Evolutionary conservation across 331 rosid genomes (phyloP), one percentile per base, ranked within the genome.

Genomic region (Erythrophleum ivorense): DNA sequence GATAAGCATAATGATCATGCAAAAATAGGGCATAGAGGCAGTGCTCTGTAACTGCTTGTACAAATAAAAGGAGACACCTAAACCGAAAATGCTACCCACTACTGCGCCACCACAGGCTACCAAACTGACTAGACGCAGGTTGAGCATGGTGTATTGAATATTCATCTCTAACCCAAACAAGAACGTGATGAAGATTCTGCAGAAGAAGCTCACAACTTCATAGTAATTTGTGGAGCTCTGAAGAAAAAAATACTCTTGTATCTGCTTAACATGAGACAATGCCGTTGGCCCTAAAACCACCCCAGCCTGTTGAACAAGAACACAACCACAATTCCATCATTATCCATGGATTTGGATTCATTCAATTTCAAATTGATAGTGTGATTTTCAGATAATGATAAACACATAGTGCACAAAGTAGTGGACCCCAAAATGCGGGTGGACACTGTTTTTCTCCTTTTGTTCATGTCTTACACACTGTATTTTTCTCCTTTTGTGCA

Each of bases 141-240:
- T 83, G 9, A 92, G 90, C 53, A 75, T 5, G 0, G 79, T 16
- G 73, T 86, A 90, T 1, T 90, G 71, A n/a, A 84, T 14, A 31
- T 93, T 95, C 68, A 88, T 87, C 79, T 95, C 96, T 21, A 95
- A 80, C 2, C 99, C 99, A 34, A 95, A 87, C 3, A 95, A 76
- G 87, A 95, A 95, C 90, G 91, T 91, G 91, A 95, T 91, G n/a
- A 90, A 63, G 31, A 93, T 93, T 7, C 99, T 94, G 60, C 96
- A 90, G n/a, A 95, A 90, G 82, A 93, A 94, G 34, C 96, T 92
- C 31, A 95, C 94, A 59, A 95, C 85, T 77, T 95, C 94, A 31
- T 95, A 95, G 88, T 91, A 95, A 49, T 95, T 91, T 18, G 89
- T 88, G 0, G 97, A 91, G 5, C 91, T 87, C 0, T 90, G 81